phyloP scores from a whole-genome alignment of 257 asterid genomes.

The Gentiana macrophylla region DNA sequence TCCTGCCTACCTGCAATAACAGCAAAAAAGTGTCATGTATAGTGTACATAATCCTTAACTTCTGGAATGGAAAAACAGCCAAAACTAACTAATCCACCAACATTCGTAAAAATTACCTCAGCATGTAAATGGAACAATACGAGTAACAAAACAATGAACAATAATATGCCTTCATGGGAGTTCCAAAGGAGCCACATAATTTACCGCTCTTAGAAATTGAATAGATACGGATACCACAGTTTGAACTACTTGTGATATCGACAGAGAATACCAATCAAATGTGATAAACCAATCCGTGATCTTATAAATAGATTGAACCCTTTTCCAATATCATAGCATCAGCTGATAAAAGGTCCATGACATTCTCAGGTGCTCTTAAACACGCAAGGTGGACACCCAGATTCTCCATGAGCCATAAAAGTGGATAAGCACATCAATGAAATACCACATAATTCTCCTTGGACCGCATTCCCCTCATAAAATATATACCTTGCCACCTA shows the following conservation, averaged over 20 bases:
- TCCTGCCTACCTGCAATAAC: slow-evolving; percentile 57
- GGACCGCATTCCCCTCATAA: slow-evolving; percentile 26
- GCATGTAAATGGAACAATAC: slow-evolving; percentile 44
- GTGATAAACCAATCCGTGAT: slow-evolving; percentile 38
- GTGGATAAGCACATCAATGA: slow-evolving; percentile 17
- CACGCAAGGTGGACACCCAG: slow-evolving; percentile 25
- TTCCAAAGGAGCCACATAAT: slow-evolving; percentile 54
- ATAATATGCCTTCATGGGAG: slow-evolving; percentile 53
- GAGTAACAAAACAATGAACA: slow-evolving; percentile 54
- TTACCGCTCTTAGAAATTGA: slow-evolving; percentile 38
- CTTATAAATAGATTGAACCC: slow-evolving; percentile 33
- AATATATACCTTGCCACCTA: slow-evolving; percentile 29
- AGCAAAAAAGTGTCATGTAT: slow-evolving; percentile 12
- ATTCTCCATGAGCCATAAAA: slow-evolving; percentile 36
- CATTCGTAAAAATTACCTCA: slow-evolving; percentile 36
- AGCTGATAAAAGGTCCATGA: slow-evolving; percentile 42
- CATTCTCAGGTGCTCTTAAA: slow-evolving; percentile 33
- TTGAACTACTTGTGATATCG: slow-evolving; percentile 13
- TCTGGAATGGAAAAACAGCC: slow-evolving; percentile 8
- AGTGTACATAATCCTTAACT: slow-evolving; percentile 6
- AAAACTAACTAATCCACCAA: neutral
- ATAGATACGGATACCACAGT: slow-evolving; percentile 23
- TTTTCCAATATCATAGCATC: slow-evolving; percentile 42
- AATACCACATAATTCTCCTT: slow-evolving; percentile 15
- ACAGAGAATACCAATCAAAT: slow-evolving; percentile 12